Conservation (phyloP, 768 basidiomycete genomes). For the Chalciporus chontae region DNA sequence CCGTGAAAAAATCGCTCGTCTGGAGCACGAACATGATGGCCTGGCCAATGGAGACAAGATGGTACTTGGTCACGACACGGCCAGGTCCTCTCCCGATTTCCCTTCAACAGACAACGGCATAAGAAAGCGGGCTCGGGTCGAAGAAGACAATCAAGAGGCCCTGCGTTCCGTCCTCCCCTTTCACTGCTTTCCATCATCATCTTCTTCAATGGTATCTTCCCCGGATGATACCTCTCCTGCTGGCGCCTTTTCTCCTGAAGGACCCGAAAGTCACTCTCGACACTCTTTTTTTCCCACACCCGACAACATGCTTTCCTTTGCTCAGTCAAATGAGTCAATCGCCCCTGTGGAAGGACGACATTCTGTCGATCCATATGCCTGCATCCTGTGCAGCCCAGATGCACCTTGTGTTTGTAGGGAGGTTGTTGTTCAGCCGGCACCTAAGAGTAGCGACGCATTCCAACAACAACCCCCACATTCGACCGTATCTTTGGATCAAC, state of each 20-base stretch:
- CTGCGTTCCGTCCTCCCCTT: constrained; percentile 17
- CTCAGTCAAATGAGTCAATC: constrained; percentile 28
- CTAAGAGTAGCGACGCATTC: constrained; percentile 8
- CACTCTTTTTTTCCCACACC: constrained; percentile 31
- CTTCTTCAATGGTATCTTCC: constrained; percentile 51
- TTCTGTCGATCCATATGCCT: constrained; percentile 38
- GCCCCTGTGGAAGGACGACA: constrained; percentile 32
- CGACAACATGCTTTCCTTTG: constrained; percentile 35
- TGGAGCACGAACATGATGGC: constrained; percentile 38
- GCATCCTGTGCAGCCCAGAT: constrained; percentile 72
- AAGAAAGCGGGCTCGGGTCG: constrained; percentile 38
- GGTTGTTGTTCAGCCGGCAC: constrained; percentile 48
- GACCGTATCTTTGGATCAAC: constrained; percentile 21
- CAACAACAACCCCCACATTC: constrained; percentile 12
- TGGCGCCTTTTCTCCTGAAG: constrained; percentile 32
- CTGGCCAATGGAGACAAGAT: constrained; percentile 46
- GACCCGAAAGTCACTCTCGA: constrained; percentile 21
- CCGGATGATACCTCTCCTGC: constrained; percentile 36
- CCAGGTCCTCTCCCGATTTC: constrained; percentile 28
- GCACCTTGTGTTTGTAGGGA: constrained; percentile 78
- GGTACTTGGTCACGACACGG: constrained; percentile 53
- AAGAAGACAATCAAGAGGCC: constrained; percentile 20
- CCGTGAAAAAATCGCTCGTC: constrained; percentile 44
- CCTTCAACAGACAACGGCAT: constrained; percentile 20
- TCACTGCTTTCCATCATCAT: constrained; percentile 32